Base-by-base conservation (phyloP, 345 rosid species). In the Nasturtium officinale region DNA sequence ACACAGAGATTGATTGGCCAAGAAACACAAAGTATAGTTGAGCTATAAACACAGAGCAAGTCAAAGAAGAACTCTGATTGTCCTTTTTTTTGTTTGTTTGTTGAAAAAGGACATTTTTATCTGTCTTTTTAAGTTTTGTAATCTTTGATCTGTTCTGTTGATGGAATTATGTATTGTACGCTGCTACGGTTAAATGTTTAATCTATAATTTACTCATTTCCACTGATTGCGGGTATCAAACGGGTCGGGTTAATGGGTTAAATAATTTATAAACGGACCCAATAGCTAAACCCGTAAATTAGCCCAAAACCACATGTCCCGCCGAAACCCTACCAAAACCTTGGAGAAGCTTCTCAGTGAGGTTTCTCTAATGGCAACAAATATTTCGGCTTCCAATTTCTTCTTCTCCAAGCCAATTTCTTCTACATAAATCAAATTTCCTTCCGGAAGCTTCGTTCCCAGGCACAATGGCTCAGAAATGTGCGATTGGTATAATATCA, bases 401-500 rank as follows among this genome's bases (percentile, higher is more conserved):
- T 78, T 81, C 74, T 47, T 72, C 75, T 50, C 69, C 73, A 83
- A 77, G 77, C 71, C 75, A 71, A 62, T 61, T 13, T 66, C 69
- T 61, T 66, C 68, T 55, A 29, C 61, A 46, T 73, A 69, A 82
- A 11, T 11, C 3, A 1, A 13, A 20, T 2, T 20, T n/a, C 7
- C n/a, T 9, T 15, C 35, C 7, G 1, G 32, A 38, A 47, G 30
- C 29, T 12, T 71, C 28, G 6, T 56, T 13, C n/a, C 30, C 23
- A 38, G 48, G 13, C 58, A 23, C 32, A 75, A 95, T 91, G 98
- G 88, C 81, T 57, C 91, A 84, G 76, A 21, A 86, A 21, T 79
- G 72, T 81, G 88, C 88, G 62, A 65, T 83, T 33, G 90, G 97
- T 28, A 25, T 90, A 15, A 79, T 92, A 62, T 85, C 98, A 46